Evolutionary conservation across 2,329 filamentous ascomycete genomes (phyloP), one percentile per base, ranked within the genome.

Genomic region (Rhinocladiella mackenziei): DNA sequence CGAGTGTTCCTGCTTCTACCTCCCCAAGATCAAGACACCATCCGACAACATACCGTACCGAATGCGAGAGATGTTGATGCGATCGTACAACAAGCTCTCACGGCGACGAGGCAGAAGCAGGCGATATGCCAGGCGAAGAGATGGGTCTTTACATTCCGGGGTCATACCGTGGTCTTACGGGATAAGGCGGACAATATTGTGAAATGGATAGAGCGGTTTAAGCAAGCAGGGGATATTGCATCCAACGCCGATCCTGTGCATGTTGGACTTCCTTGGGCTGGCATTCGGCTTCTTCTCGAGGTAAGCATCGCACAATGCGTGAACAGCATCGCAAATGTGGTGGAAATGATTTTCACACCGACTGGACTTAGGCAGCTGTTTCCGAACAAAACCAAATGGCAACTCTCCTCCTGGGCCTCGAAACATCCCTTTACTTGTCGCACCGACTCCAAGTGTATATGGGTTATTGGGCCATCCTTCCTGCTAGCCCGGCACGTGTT

Each of bases 401-500:
- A 25, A 28, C 42, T 33, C 33, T 45, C 35, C 26, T 45, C 18
- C 23, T 45, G 17, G 42, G 42, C 19, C 29, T 36, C 29, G 34
- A 45, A 37, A 45, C 34, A 19, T 26, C 42, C 18, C 29, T 45
- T 19, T 45, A 45, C 34, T 28, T 45, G 23, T 30, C 25, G 9
- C 39, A 45, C 30, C 42, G 42, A 30, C 35, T 45, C 15, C 26
- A 32, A 32, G 42, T 37, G 35, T 45, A 45, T 35, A 45, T 39
- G 28, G 35, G 2, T 15, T 45, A 37, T 39, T 45, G 20, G 34
- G 17, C 4, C 22, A 23, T 4, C 11, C 29, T 45, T 23, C 23
- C 42, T 20, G 26, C 26, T 23, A 23, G 29, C 23, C 26, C 29
- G 17, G 34, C 26, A 31, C 35, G 33, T 32, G 13, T 30, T 32